phyloP scores from a whole-genome alignment of 83 land plant species.

The Diphasiastrum complanatum region DNA sequence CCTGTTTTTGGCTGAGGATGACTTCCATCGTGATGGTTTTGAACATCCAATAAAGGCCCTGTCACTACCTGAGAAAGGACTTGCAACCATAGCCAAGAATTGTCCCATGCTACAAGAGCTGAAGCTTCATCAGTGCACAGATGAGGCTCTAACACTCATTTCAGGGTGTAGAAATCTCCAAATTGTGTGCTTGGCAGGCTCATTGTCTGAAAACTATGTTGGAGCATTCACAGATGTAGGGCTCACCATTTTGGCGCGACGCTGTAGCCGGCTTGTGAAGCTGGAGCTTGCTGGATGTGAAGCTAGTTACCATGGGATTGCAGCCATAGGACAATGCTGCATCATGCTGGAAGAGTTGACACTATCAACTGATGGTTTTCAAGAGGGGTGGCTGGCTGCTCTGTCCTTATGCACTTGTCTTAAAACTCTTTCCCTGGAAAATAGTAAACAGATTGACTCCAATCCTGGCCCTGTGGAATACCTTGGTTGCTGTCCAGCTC shows the following conservation, averaged over 20 bases:
- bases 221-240: conserved; percentile 68
- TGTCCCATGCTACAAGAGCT: conserved; percentile 60
- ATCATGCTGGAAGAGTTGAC: conserved; percentile 85
- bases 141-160: conserved; percentile 45
- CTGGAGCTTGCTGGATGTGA: conserved; percentile 77
- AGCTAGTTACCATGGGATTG: conserved; percentile 85
- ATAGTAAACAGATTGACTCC: conserved; percentile 62
- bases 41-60: background rate
- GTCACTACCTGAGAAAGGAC: conserved; percentile 28
- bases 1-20: background rate
- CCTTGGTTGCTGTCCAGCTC: conserved; percentile 70
- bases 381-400: conserved; percentile 81
- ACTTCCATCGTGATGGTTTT: background rate
- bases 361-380: conserved; percentile 60
- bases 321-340: conserved; percentile 86
- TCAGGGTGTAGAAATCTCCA: conserved; percentile 59
- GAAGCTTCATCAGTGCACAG: conserved; percentile 61
- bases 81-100: conserved; percentile 37
- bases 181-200: no score
- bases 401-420: conserved; percentile 57
- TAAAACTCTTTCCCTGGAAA: conserved; percentile 58
- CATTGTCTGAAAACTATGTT: conserved; percentile 32
- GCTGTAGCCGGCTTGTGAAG: conserved; percentile 67
- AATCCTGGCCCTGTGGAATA: conserved; percentile 63
- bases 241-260: conserved; percentile 69